Evolutionary conservation across 352 stramenopile genomes (phyloP).

Genomic region (Peronospora farinosa): DNA sequence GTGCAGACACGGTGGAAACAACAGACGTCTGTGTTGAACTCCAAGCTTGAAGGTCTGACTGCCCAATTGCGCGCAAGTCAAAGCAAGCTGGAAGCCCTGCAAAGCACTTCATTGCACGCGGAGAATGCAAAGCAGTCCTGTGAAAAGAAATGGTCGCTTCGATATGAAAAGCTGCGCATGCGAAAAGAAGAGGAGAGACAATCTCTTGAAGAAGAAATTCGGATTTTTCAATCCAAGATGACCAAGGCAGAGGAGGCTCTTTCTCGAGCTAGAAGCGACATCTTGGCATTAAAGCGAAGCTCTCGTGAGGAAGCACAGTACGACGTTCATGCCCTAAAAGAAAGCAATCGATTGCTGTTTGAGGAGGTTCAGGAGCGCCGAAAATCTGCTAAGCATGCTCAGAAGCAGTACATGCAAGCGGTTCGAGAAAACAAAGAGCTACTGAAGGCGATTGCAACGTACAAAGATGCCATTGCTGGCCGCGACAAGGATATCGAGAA

Average conservation of each 20-base stretch:
- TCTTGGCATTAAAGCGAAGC: slow-evolving; percentile 25
- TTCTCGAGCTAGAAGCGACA: slow-evolving; percentile 24
- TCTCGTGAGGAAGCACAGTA: slow-evolving; percentile 19
- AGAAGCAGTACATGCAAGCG: slow-evolving; percentile 50
- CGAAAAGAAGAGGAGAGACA: slow-evolving; percentile 39
- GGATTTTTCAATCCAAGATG: slow-evolving; percentile 29
- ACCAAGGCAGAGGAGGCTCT: slow-evolving; percentile 33
- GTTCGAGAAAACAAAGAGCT: slow-evolving; percentile 65
- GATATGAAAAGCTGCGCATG: slow-evolving; percentile 39
- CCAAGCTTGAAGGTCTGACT: slow-evolving; percentile 39
- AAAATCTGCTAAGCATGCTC: slow-evolving; percentile 41
- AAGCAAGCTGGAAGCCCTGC: slow-evolving; percentile 39
- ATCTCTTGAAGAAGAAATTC: slow-evolving; percentile 41
- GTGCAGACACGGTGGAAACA: slow-evolving; percentile 46
- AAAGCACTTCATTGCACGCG: slow-evolving; percentile 37
- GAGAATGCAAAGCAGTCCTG: slow-evolving; percentile 40
- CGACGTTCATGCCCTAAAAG: slow-evolving; percentile 44
- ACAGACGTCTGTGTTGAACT: slow-evolving; percentile 29
- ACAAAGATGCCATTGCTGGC: slow-evolving; percentile 49
- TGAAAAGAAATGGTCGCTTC: slow-evolving; percentile 37
- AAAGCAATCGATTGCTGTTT: slow-evolving; percentile 60
- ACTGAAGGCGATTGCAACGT: slow-evolving; percentile 52
- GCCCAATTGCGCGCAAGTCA: slow-evolving; percentile 43
- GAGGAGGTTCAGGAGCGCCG: slow-evolving; percentile 54
- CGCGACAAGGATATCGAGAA: slow-evolving; percentile 68